phyloP scores from a whole-genome alignment of 306 rosid genomes.

The Quillaja saponaria region DNA sequence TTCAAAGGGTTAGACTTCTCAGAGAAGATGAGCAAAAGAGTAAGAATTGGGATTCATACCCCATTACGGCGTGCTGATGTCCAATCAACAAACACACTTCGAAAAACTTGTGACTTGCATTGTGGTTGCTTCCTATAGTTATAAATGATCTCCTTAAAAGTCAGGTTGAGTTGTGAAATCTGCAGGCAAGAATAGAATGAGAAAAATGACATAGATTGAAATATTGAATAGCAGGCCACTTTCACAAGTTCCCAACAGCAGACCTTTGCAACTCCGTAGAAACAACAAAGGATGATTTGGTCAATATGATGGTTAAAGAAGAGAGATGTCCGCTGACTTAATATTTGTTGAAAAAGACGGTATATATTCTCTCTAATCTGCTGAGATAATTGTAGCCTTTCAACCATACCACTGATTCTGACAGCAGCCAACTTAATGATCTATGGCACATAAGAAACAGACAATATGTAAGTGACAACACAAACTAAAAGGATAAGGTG shows the following conservation, averaged over 20 bases:
- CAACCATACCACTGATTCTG: conserved; percentile 95
- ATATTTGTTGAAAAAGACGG: conserved; percentile 86
- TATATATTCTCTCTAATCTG: conserved; percentile 89
- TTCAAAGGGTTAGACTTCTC: conserved; percentile 8
- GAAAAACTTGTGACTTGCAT: conserved; percentile 84
- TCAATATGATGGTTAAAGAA: conserved; percentile 93
- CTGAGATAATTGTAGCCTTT: conserved; percentile 86
- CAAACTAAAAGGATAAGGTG: conserved; percentile 7
- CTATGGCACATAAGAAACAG: conserved; percentile 45
- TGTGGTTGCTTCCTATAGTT: conserved; percentile 96
- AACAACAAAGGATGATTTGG: conserved; percentile 92
- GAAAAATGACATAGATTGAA: conserved; percentile 20
- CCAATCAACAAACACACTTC: conserved; percentile 90
- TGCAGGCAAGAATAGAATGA: conserved; percentile 50
- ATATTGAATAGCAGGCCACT: conserved; percentile 7
- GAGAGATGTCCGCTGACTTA: conserved; percentile 73
- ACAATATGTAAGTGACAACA: conserved; percentile 26
- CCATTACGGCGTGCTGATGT: conserved; percentile 72
- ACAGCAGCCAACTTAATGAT: conserved; percentile 93
- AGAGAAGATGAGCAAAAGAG: conserved; percentile 7
- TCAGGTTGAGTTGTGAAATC: conserved; percentile 87
- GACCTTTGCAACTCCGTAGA: conserved; percentile 96
- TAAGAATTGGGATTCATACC: conserved; percentile 41
- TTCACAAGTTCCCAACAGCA: conserved; percentile 21
- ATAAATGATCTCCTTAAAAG: conserved; percentile 83